Evolutionary conservation across 179 eudicot genomes (phyloP).

Genomic region (Amaranthus tricolor): DNA sequence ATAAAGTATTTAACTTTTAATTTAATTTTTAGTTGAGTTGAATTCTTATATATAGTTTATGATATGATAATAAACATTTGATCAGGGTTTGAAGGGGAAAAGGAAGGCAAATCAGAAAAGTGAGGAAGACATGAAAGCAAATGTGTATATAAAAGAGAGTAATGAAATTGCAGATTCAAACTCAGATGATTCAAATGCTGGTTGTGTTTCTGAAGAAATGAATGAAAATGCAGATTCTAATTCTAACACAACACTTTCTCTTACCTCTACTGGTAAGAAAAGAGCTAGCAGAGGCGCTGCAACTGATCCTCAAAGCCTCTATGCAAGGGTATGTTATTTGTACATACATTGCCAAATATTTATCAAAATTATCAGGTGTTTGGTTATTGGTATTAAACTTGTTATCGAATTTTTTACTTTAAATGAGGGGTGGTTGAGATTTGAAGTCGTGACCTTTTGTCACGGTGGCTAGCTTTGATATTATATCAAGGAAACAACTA

Average conservation of each 20-base stretch:
- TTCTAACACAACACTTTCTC: constrained; percentile 20
- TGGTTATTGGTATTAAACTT: no score
- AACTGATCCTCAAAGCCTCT: constrained; percentile 94
- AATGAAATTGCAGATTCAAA: constrained; percentile 22
- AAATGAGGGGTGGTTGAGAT: no score
- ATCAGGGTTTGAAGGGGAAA: constrained; percentile 46
- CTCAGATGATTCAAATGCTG: constrained; percentile 48
- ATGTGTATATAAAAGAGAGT: constrained; percentile 25
- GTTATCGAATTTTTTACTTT: no score
- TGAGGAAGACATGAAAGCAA: constrained; percentile 9
- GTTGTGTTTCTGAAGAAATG: constrained; percentile 36
- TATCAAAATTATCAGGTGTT: no score
- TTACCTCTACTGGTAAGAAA: constrained; percentile 45
- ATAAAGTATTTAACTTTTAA: no score
- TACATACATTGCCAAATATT: neutral
- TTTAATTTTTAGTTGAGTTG: no score
- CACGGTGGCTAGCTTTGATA: no score
- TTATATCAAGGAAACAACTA: no score
- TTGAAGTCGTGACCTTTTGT: no score
- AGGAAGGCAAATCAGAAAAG: constrained; percentile 28
- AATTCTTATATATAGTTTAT: neutral
- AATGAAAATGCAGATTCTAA: constrained; percentile 28
- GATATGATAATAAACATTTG: neutral
- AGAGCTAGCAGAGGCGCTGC: constrained; percentile 78
- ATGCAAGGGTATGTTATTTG: constrained; percentile 62